These are phyloP conservation scores for Spinellus fusiger DNA, from an alignment of 192 early-diverging fungal species.

Conservation along the genomic window DNA sequence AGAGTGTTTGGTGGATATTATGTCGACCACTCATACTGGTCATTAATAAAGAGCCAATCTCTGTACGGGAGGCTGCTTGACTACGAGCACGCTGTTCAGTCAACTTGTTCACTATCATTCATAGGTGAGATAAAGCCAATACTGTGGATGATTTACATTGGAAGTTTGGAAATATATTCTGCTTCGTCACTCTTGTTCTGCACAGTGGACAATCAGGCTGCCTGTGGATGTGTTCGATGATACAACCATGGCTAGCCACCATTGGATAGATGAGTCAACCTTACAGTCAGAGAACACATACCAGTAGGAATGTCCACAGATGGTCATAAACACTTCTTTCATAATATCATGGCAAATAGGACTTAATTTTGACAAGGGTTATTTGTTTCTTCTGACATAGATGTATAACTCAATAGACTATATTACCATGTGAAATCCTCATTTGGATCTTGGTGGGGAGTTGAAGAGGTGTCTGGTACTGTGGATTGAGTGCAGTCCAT, in stretches of 20 bases:
- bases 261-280: background rate
- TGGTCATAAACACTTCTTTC: slow-evolving; percentile 67
- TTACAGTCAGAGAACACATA: slow-evolving; percentile 6
- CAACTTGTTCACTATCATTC: background rate
- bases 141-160: slow-evolving; percentile 45
- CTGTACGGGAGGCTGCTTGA: background rate
- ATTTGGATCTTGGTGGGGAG: background rate
- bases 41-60: background rate
- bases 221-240: slow-evolving; percentile 55
- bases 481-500: no score
- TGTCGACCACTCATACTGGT: background rate
- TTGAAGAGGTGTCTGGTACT: no score
- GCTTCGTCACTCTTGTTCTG: slow-evolving; percentile 41
- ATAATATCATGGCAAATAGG: slow-evolving; percentile 74
- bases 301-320: slow-evolving; percentile 87
- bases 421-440: background rate
- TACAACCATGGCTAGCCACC: slow-evolving; percentile 59
- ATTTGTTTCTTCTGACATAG: background rate
- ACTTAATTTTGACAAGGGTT: slow-evolving; percentile 22
- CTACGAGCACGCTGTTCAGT: background rate
- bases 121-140: background rate
- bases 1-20: background rate
- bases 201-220: slow-evolving; percentile 70
- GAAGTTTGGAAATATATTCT: slow-evolving; percentile 84
- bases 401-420: background rate